phyloP scores from a whole-genome alignment of 2,329 filamentous ascomycete genomes.

The Paracamarosporium sp. region DNA sequence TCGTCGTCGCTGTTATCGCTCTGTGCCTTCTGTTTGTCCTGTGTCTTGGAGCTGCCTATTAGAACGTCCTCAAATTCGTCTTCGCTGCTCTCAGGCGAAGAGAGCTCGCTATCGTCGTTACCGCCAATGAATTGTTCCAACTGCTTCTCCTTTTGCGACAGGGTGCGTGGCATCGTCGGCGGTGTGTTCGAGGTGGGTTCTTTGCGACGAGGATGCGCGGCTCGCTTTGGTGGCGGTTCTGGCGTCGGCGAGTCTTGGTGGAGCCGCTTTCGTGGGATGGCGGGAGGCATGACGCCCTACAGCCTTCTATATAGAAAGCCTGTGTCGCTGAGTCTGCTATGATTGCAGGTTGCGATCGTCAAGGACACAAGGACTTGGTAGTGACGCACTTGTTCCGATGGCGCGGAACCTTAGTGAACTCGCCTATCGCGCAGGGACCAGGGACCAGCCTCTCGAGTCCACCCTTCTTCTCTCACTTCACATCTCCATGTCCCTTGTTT shows the following conservation, averaged over 20 bases:
- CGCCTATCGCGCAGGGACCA: conserved; percentile 2
- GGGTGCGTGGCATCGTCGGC: conserved; percentile 38
- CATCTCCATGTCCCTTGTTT: background rate
- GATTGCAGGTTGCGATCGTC: background rate
- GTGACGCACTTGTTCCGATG: conserved; percentile 5
- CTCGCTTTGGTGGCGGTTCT: conserved; percentile 36
- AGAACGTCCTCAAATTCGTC: conserved; percentile 59
- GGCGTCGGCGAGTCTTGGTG: conserved; percentile 56
- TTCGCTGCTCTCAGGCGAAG: conserved; percentile 50
- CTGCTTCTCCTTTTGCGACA: conserved; percentile 44
- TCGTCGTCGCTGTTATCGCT: conserved; percentile 42
- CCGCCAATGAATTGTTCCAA: conserved; percentile 42
- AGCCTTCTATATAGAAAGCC: background rate
- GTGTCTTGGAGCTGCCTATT: conserved; percentile 40
- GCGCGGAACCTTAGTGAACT: conserved; percentile 1
- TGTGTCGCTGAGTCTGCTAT: background rate
- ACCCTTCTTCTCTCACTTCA: background rate
- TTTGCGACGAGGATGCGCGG: conserved; percentile 34
- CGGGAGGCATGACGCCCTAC: conserved; percentile 66
- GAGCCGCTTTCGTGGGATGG: conserved; percentile 71
- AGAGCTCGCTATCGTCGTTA: conserved; percentile 50
- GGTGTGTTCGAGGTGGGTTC: conserved; percentile 53
- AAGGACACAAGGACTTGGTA: no score
- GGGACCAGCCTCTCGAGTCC: background rate
- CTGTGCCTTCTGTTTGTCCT: conserved; percentile 50